Evolutionary conservation across 1,284 basidiomycete genomes (phyloP).

Genomic region (Lentinus polychrous): DNA sequence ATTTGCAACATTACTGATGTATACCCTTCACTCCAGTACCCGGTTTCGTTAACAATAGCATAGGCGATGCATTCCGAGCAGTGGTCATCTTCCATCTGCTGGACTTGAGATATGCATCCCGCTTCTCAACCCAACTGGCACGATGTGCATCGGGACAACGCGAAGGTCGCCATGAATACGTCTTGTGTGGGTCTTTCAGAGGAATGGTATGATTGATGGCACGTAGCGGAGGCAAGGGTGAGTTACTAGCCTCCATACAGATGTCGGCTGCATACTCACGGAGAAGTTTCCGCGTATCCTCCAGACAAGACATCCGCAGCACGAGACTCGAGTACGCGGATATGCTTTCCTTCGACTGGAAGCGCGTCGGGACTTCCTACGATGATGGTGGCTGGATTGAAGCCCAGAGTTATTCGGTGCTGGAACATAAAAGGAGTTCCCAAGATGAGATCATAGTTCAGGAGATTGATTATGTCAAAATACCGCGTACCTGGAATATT

Average conservation of each 20-base stretch:
- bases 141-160: slow-evolving; percentile 25
- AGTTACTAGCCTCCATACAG: slow-evolving; percentile 19
- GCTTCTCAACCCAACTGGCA: slow-evolving; percentile 23
- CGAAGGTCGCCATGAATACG: slow-evolving; percentile 24
- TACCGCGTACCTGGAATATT: slow-evolving; percentile 16
- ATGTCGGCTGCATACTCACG: slow-evolving; percentile 18
- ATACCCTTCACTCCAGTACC: slow-evolving; percentile 18
- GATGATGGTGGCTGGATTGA: slow-evolving; percentile 17
- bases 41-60: slow-evolving; percentile 18
- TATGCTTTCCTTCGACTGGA: slow-evolving; percentile 14
- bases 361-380: slow-evolving; percentile 14
- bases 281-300: slow-evolving; percentile 11
- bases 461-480: slow-evolving; percentile 26
- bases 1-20: slow-evolving; percentile 16
- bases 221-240: slow-evolving; percentile 25
- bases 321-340: slow-evolving; percentile 8
- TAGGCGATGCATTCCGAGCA: slow-evolving; percentile 26
- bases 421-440: slow-evolving; percentile 25
- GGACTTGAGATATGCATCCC: slow-evolving; percentile 20
- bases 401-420: slow-evolving; percentile 15
- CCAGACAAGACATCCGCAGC: slow-evolving; percentile 15
- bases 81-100: slow-evolving; percentile 24
- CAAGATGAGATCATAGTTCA: slow-evolving; percentile 22
- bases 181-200: slow-evolving; percentile 25
- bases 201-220: slow-evolving; percentile 33